Evolutionary conservation across 768 basidiomycete species (phyloP), one percentile per base, ranked within the genome.

Genomic region (Holtermannia corniformis): DNA sequence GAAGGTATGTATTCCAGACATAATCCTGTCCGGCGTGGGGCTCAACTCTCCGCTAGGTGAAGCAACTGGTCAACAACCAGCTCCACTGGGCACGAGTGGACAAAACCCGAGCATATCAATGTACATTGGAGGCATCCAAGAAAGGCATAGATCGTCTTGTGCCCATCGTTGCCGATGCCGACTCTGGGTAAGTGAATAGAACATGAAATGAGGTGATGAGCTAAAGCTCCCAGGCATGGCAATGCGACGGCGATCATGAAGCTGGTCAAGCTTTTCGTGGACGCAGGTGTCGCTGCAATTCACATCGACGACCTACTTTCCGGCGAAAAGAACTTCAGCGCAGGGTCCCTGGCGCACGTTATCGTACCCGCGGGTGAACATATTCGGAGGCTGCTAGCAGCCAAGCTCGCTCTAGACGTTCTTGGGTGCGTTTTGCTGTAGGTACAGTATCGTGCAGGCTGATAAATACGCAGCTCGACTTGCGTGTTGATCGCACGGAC

Each of bases 191-290:
- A 64, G 77, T 70, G 50, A 20, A n/a, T 14, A 7, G 23, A 19
- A 61, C 13, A 44, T 49, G 22, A 14, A 20, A 26, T 19, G 43
- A n/a, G n/a, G n/a, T n/a, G n/a, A n/a, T n/a, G n/a, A n/a, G n/a
- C n/a, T n/a, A n/a, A n/a, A n/a, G n/a, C n/a, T n/a, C 26, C 50
- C 52, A 92, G 90, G 26, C 91, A 93, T 62, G 92, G 92, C 45
- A 90, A 90, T 16, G 77, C 84, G n/a, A 89, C 89, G 19, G 80
- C 89, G 13, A 86, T 93, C 47, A 89, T 96, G 85, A 96, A 95
- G 75, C 79, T 96, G 5, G 82, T 82, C 32, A 96, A 95, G 66
- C 77, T 91, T 20, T 93, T 96, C 63, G 91, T 87, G n/a, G 92
- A 95, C 76, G 85, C 86, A 80, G 91, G 92, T 22, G 86, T 87